Percentiles rank a stretch among this genome's conserved stretches.
Evolutionary conservation across 495 filamentous ascomycete species (phyloP).

Genomic region (Hyphodiscus hymeniophilus): DNA sequence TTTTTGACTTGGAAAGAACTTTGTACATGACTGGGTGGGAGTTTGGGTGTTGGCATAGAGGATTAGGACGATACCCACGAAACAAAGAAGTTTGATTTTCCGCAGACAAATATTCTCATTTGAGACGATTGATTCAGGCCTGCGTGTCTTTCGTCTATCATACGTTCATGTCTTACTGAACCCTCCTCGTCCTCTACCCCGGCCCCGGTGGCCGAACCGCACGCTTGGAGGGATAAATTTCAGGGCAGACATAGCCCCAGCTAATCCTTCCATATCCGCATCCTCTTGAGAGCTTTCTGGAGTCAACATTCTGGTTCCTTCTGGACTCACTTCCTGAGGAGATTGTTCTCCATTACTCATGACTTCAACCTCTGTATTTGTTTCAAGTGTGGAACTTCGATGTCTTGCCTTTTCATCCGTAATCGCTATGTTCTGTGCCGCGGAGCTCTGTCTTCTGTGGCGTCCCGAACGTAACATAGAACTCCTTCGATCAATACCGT

Average conservation of each 20-base stretch:
- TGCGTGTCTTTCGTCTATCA: not conserved
- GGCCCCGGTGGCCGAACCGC: conserved; percentile 57
- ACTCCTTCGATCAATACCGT: conserved; percentile 75
- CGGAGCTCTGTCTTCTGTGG: conserved; percentile 19
- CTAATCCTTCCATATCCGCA: conserved; percentile 60
- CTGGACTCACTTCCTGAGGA: not conserved
- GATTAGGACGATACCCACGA: conserved; percentile 18
- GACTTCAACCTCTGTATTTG: conserved; percentile 16
- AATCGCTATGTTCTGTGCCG: conserved; percentile 15
- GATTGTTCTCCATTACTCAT: conserved; percentile 17
- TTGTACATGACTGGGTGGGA: conserved; percentile 16
- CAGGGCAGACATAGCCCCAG: conserved; percentile 73
- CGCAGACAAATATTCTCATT: no score
- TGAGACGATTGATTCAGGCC: no score
- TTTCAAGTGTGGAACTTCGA: conserved; percentile 35
- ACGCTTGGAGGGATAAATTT: conserved; percentile 77
- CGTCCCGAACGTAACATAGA: conserved; percentile 56
- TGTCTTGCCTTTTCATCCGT: conserved; percentile 42
- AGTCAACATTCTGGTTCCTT: not conserved
- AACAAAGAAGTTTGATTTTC: conserved; percentile 10
- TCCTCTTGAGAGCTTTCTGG: conserved; percentile 19
- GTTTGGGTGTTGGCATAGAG: conserved; percentile 5
- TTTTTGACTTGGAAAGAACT: conserved; percentile 11
- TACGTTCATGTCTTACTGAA: conserved; percentile 28
- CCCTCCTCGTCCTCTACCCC: conserved; percentile 24